Evolutionary conservation across 345 rosid species (phyloP).

Genomic region (Passiflora organensis): DNA sequence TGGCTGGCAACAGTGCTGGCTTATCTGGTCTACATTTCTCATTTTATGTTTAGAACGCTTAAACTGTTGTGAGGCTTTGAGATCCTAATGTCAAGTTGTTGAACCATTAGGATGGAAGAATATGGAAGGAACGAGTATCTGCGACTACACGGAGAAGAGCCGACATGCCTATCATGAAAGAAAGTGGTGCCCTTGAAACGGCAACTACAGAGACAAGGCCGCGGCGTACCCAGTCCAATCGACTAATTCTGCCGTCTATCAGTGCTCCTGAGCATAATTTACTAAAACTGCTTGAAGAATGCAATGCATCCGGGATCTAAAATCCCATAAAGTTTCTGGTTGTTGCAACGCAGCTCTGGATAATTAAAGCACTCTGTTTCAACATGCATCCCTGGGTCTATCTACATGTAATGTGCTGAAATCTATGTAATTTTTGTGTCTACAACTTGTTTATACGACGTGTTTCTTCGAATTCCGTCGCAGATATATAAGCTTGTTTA

Average conservation of each 20-base stretch:
- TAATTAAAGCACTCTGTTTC: neutral
- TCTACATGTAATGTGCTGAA: too few relatives aligned
- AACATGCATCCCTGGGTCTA: too few relatives aligned
- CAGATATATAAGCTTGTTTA: too few relatives aligned
- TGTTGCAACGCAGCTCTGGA: neutral
- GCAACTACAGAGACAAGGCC: conserved; percentile 33
- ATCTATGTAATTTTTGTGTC: too few relatives aligned
- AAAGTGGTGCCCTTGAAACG: conserved; percentile 43
- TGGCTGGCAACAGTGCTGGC: too few relatives aligned
- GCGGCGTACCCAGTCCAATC: conserved; percentile 33
- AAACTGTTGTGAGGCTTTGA: too few relatives aligned
- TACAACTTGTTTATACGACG: too few relatives aligned
- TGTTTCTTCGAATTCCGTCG: too few relatives aligned
- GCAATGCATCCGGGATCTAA: conserved; percentile 49
- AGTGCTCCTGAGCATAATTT: conserved; percentile 87
- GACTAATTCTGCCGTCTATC: conserved; percentile 64
- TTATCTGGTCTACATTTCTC: too few relatives aligned
- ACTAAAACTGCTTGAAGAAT: conserved; percentile 73
- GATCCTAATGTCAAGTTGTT: neutral
- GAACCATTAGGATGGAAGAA: conserved; percentile 64
- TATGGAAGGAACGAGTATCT: conserved; percentile 84
- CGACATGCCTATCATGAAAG: conserved; percentile 56
- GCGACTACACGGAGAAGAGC: conserved; percentile 47
- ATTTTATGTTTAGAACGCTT: too few relatives aligned
- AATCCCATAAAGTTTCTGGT: conserved; percentile 1